These are phyloP conservation scores for Tolypocladium guangdongense DNA, from an alignment of 2,329 filamentous ascomycete genomes.

Conservation along the genomic window DNA sequence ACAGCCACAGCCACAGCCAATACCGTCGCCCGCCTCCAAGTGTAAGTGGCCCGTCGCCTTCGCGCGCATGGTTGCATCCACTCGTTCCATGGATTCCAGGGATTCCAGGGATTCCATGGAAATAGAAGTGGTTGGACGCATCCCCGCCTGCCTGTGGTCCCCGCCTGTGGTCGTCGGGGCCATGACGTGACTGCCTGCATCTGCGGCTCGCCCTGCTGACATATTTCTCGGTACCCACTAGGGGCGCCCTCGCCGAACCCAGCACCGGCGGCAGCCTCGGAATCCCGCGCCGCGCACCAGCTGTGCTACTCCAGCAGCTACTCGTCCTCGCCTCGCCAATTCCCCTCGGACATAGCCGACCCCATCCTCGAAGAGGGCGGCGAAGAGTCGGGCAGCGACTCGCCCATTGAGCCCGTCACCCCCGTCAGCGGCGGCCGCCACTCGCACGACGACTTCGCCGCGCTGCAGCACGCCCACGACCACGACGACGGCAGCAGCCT, in stretches of 20 bases:
- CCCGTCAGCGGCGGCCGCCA: constrained; percentile 46
- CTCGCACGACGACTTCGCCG: constrained; percentile 43
- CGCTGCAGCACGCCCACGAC: constrained; percentile 26
- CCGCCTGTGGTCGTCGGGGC: not conserved
- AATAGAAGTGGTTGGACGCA: constrained; percentile 1
- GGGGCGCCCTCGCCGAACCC: not conserved
- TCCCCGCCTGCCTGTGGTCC: no score
- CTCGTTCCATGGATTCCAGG: not conserved
- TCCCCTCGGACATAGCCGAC: constrained; percentile 36
- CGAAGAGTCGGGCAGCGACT: constrained; percentile 47
- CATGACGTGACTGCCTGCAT: constrained; percentile 9
- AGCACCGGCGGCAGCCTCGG: constrained; percentile 4
- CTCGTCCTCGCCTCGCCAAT: constrained; percentile 35
- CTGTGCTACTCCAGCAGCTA: constrained; percentile 10
- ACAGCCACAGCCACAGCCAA: constrained; percentile 1
- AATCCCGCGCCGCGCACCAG: not conserved
- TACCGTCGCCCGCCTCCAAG: not conserved
- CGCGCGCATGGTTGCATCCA: constrained; percentile 2
- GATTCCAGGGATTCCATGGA: constrained; percentile 2
- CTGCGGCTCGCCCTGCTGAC: constrained; percentile 7
- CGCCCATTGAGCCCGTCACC: constrained; percentile 48
- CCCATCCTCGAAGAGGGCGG: constrained; percentile 46
- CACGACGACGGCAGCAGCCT: constrained; percentile 18
- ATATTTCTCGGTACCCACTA: constrained; percentile 3
- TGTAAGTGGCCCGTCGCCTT: constrained; percentile 2